Conservation (phyloP, 805 yeast species). For the Vanderwaltozyma verrucispora region DNA sequence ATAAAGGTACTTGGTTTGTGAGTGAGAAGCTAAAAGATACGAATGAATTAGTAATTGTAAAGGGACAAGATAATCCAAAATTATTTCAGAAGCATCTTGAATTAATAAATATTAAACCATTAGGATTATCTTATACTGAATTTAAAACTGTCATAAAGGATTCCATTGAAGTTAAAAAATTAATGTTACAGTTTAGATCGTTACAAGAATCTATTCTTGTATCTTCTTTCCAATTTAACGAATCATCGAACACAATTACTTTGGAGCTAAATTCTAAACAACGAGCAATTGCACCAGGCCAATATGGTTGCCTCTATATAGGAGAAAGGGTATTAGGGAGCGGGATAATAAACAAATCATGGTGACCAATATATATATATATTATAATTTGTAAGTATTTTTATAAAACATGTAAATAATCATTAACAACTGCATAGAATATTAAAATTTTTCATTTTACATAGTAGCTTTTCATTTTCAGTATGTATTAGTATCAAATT, state of each 20-base stretch:
- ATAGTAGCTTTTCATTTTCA: too few relatives aligned
- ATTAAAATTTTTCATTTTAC: too few relatives aligned
- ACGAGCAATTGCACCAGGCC: constrained; percentile 86
- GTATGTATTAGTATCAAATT: too few relatives aligned
- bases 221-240: constrained; percentile 10
- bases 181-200: constrained; percentile 61
- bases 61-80: constrained; percentile 49
- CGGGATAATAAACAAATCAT: constrained; percentile 26
- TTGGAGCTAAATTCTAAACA: constrained; percentile 37
- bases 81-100: constrained; percentile 38
- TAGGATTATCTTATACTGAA: not conserved
- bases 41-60: constrained; percentile 73
- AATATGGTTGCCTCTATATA: constrained; percentile 63
- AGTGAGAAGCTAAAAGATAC: constrained; percentile 52
- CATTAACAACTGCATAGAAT: too few relatives aligned
- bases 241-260: constrained; percentile 10
- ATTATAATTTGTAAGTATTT: not conserved
- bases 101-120: constrained; percentile 30
- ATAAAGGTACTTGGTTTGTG: constrained; percentile 79
- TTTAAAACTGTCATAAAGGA: constrained; percentile 1
- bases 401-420: not conserved
- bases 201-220: constrained; percentile 49
- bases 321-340: constrained; percentile 61
- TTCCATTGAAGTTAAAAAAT: constrained; percentile 3
- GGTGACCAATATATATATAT: not conserved